Base-by-base conservation (phyloP, 2,329 filamentous ascomycete species). In the Colletotrichum camelliae region DNA sequence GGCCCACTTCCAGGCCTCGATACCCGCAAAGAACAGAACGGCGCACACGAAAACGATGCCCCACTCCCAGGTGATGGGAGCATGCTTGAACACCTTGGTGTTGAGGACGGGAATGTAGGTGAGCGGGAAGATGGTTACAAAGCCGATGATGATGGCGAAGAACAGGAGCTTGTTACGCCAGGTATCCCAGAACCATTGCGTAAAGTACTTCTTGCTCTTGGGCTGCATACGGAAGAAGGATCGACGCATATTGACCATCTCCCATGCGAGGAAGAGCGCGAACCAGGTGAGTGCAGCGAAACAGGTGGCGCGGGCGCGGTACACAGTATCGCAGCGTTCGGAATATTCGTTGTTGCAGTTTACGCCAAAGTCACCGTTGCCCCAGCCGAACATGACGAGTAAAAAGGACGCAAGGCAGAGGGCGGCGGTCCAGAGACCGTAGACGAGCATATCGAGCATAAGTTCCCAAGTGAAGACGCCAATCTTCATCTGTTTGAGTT, bases 221-320 rank as follows among this genome's bases (percentile, higher is more conserved):
- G 93, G 92, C 79, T 94, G 89, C 91, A 95, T 94, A 79, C 90
- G 89, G 88, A 95, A 95, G 85, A 95, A 94, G 7, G 90, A 92
- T 66, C 92, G 90, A 31, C 93, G 91, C 86, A 94, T 89, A 77
- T 94, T 88, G 75, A 94, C 87, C 89, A 94, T 93, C 80, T 95
- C 93, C 94, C 93, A 95, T 0, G 93, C 94, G 12, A 94, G 88
- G 86, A 95, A 94, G 29, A 95, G 88, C 0, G 93, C 92, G 74
- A 92, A 93, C 93, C 93, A 95, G 2, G 93, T 95, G 71, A 95
- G 86, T 77, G 90, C 93, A 21, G 92, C 92, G 81, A 95, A 95
- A 7, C 91, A 93, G 1, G 93, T 94, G 0, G 93, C 92, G 8
- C 94, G 92, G 1, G 93, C 93, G 18, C 92, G 91, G 87, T 93